Base-by-base conservation (phyloP, 805 yeast species). In the Starmera pachycereana region DNA sequence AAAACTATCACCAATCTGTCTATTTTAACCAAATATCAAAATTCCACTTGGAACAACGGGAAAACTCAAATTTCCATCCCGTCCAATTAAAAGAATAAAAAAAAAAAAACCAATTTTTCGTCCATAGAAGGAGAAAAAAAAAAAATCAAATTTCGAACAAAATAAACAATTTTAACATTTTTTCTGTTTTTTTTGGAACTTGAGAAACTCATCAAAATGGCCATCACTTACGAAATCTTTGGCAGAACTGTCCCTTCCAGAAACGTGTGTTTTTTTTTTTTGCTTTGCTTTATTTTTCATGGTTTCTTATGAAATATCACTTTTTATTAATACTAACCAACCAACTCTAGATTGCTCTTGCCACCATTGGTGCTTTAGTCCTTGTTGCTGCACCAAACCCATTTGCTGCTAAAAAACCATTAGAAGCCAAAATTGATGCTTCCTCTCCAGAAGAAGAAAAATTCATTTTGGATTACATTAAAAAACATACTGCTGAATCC, bases 201-300 rank as follows among this genome's bases (percentile, higher is more conserved):
- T 8, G 9, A 22, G 6, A 13, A n/a, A 6, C 18, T 31, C 29
- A 35, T 36, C 44, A 58, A 43, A 60, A 87, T 87, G 95, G 94
- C 83, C 65, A 76, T 83, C 56, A 83, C 87, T 59, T 89, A 89
- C 73, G 69, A 69, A 45, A 81, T 89, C 53, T 69, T 87, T 56
- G 97, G 97, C 45, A 86, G 73, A 69, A 65, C 84, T 48, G 78
- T 88, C 56, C 87, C 78, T 55, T 77, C 97, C 45, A 90, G 88
- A 67, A 82, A 76, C 50, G 76, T 72, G 65, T 31, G 74, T 66
- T 11, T 18, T 5, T 10, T n/a, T n/a, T n/a, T n/a, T n/a, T n/a
- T n/a, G n/a, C n/a, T n/a, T 22, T 22, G 27, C 6, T n/a, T n/a
- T n/a, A 12, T 18, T 10, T 14, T 8, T 7, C 31, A n/a, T 13